Evolutionary conservation across 2,329 filamentous ascomycete genomes (phyloP).

Genomic region (Trichoderma afroharzianum): DNA sequence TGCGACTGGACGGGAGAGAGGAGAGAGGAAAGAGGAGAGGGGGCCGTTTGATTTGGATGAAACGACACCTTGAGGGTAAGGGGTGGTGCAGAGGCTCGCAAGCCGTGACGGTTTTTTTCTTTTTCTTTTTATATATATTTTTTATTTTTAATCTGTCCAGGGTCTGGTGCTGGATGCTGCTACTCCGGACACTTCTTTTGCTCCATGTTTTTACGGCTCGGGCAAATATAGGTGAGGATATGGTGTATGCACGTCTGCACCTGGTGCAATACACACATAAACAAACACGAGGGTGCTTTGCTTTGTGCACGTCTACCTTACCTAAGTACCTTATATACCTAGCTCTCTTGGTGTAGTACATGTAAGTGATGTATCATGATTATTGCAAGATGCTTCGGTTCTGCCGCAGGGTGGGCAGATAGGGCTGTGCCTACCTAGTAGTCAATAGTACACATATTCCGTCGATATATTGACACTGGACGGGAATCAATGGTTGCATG

Average conservation of each 20-base stretch:
- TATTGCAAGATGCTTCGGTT: background rate
- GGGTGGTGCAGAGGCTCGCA: background rate
- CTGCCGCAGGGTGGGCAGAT: background rate
- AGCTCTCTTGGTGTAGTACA: background rate
- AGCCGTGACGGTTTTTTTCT: background rate
- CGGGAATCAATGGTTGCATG: background rate
- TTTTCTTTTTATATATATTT: background rate
- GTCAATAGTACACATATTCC: background rate
- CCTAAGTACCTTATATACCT: too few relatives aligned
- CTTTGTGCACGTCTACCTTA: background rate
- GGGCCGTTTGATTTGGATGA: slow-evolving; percentile 8
- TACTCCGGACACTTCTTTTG: background rate
- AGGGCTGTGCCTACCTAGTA: background rate
- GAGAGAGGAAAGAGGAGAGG: background rate
- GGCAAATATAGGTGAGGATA: background rate
- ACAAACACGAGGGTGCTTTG: background rate
- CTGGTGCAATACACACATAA: background rate
- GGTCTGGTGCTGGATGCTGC: background rate
- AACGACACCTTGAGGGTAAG: slow-evolving; percentile 3
- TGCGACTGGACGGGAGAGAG: too few relatives aligned
- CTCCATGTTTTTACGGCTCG: background rate
- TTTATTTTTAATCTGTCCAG: background rate
- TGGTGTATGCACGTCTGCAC: background rate
- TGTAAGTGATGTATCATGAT: background rate
- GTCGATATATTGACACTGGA: background rate